Evolutionary conservation across 306 rosid genomes (phyloP).

Genomic region (Quercus wislizeni): DNA sequence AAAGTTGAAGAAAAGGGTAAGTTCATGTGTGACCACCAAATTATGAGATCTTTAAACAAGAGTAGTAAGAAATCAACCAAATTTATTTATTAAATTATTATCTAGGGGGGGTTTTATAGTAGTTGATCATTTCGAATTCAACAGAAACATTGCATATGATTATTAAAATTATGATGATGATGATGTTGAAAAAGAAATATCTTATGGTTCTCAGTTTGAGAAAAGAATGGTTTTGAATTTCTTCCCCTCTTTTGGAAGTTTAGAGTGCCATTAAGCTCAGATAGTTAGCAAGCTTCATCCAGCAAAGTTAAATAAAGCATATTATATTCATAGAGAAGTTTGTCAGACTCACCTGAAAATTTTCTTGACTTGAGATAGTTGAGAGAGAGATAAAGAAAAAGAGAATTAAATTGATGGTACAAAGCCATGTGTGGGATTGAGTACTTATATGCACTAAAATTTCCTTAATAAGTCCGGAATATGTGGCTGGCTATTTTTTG

Average conservation of each 20-base stretch:
- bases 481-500: no score
- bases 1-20: background rate
- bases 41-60: background rate
- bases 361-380: no score
- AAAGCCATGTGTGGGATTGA: no score
- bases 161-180: background rate
- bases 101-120: background rate
- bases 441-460: no score
- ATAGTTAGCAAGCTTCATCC: background rate
- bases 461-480: no score
- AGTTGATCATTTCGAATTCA: background rate
- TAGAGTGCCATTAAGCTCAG: background rate
- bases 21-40: background rate
- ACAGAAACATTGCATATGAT: background rate
- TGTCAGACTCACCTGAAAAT: no score
- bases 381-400: no score
- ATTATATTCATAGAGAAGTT: no score
- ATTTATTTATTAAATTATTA: background rate
- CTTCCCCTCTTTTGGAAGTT: background rate
- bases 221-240: background rate
- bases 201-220: background rate
- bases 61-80: background rate
- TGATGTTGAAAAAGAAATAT: background rate
- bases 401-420: no score
- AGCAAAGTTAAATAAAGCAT: background rate